Evolutionary conservation across 2,329 filamentous ascomycete species (phyloP), one percentile per base, ranked within the genome.

Genomic region (Grosmannia serpens): DNA sequence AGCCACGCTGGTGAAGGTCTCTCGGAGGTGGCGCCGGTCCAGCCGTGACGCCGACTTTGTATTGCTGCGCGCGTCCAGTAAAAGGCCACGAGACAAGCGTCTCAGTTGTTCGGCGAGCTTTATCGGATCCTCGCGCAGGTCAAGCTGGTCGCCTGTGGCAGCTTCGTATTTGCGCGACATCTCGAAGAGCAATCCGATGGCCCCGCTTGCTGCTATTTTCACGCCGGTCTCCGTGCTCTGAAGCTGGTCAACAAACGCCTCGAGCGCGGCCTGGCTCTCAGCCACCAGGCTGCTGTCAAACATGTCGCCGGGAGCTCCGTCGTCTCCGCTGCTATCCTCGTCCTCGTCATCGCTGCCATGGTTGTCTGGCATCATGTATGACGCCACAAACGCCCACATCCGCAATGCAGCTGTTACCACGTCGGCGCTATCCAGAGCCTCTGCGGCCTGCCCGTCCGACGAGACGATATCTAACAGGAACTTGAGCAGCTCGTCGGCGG

Each of bases 171-270:
- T 71, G 38, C 78, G 75, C 3, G 76, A 75, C 62, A 87, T 87
- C 70, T 96, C 91, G 66, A 89, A 92, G 13, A 95, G 76, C 11
- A 95, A 76, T 0, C 90, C 90, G 60, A 95, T 91, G 69, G 89
- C 89, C 67, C 87, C 82, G 4, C 87, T 89, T 0, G 89, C 87
- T 4, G 86, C 83, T 52, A 89, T 83, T 66, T 94, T 89, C 1
- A 95, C 88, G 10, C 80, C 75, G 1, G 84, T 75, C 60, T 90
- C 85, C 35, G 78, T 78, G 68, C 87, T 90, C 60, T 91, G 85
- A 22, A 96, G 85, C 70, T 95, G 91, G 53, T 95, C 90, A 49
- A 89, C 84, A 65, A 96, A 90, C 2, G 86, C 85, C 57, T 94
- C 87, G 65, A 94, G 81, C 20, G 88, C 86, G 31, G 82, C 74